phyloP scores from a whole-genome alignment of 2,329 filamentous ascomycete genomes.

The Xylariaceae sp. region DNA sequence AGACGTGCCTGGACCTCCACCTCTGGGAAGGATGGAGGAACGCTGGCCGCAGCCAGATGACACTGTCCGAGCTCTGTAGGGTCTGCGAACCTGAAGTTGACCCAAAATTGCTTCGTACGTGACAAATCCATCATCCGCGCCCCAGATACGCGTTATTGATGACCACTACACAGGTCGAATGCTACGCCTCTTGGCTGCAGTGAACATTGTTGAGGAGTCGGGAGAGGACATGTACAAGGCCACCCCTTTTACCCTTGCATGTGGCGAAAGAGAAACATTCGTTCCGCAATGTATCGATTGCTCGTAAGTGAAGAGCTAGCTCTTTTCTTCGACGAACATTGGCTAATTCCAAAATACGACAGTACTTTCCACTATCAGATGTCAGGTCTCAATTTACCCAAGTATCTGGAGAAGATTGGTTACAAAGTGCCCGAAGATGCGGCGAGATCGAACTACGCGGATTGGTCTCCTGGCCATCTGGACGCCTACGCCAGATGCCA shows the following conservation, averaged over 20 bases:
- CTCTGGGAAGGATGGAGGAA: conserved; percentile 20
- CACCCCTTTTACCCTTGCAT: conserved; percentile 25
- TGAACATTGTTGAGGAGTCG: conserved; percentile 22
- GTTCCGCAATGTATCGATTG: conserved; percentile 22
- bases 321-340: too few relatives aligned
- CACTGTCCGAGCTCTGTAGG: conserved; percentile 11
- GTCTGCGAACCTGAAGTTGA: conserved; percentile 17
- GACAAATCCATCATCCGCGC: background rate
- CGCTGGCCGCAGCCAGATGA: conserved; percentile 13
- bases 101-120: conserved; percentile 17
- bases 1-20: conserved; percentile 17
- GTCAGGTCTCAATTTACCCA: conserved; percentile 13
- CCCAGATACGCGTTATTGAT: background rate
- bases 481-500: conserved; percentile 19
- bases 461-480: conserved; percentile 13
- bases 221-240: conserved; percentile 24
- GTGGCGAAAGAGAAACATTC: conserved; percentile 24
- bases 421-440: conserved; percentile 19
- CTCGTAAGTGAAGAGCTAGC: conserved; percentile 8
- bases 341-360: background rate
- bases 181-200: conserved; percentile 21
- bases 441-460: conserved; percentile 13
- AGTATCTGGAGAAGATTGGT: conserved; percentile 19
- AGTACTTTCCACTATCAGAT: conserved; percentile 12
- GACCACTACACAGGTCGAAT: conserved; percentile 19